Evolutionary conservation across 2,329 filamentous ascomycete species (phyloP), one percentile per base, ranked within the genome.

Genomic region (Lizonia empirigonia): DNA sequence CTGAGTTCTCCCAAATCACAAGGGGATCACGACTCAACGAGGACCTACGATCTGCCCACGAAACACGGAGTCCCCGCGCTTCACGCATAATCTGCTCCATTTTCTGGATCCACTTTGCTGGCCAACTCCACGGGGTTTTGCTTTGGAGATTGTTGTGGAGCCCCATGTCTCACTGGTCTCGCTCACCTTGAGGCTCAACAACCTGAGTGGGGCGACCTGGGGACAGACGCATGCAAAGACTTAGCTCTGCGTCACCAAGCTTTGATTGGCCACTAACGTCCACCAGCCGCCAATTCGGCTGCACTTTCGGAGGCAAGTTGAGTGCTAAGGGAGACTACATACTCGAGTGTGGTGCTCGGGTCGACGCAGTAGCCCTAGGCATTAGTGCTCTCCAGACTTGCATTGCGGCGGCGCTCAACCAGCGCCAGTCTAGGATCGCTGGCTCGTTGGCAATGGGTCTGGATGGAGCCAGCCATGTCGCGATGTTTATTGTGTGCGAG

Each of bases 131-230:
- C 41, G 62, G 64, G 62, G 61, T 59, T 41, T 40, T 52, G 37
- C 44, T 37, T 53, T 53, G 62, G 64, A 62, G 59, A 62, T 53
- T 59, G 46, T 36, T 60, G 55, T 60, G 49, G 60, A 58, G 58
- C 50, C 49, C 47, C 37, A 33, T 30, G 36, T 45, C 50, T 47
- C 44, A 55, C 40, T 52, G 44, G 39, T 36, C 38, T 49, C 44
- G 44, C 50, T 58, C 47, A 53, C 33, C 57, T 54, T 67, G 62
- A 64, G 64, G 64, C 64, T 67, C 63, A 65, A 66, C 55, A 55
- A 52, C 44, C 15, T 44, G 55, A 59, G 63, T 62, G 63, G 55
- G 44, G 49, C 15, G 27, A 30, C 39, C 51, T 48, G 50, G 49
- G 50, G 41, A 36, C 24, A 34, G 33, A 39, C 40, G 49, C 50